phyloP scores from a whole-genome alignment of 352 stramenopile species.

The Globisporangium iwayamae region DNA sequence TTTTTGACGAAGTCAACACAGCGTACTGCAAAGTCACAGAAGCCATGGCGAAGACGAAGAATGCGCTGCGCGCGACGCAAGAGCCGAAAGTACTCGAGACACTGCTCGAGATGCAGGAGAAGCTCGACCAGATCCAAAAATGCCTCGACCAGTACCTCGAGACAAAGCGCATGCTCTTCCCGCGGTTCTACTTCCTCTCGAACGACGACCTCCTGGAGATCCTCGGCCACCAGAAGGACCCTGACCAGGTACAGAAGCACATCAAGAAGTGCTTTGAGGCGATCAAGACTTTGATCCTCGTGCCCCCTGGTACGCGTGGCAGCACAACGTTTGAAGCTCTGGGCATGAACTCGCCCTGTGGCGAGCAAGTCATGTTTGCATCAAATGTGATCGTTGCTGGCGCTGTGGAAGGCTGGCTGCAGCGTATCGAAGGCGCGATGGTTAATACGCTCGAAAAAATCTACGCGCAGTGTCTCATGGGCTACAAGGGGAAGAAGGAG shows the following conservation, averaged over 20 bases:
- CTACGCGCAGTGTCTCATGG: constrained; percentile 79
- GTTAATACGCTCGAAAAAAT: constrained; percentile 82
- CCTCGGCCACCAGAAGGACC: constrained; percentile 83
- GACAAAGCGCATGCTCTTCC: constrained; percentile 86
- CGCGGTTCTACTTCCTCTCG: constrained; percentile 87
- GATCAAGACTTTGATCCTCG: constrained; percentile 77
- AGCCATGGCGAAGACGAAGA: constrained; percentile 73
- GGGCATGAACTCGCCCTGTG: constrained; percentile 88
- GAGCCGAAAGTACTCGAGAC: constrained; percentile 53
- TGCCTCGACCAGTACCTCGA: constrained; percentile 86
- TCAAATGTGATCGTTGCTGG: constrained; percentile 87
- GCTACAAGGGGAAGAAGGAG: constrained; percentile 92
- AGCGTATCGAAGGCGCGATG: constrained; percentile 84
- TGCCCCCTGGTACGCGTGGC: constrained; percentile 55
- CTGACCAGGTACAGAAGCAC: constrained; percentile 87
- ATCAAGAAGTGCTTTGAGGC: constrained; percentile 92
- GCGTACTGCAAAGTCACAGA: constrained; percentile 75
- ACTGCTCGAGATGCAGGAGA: constrained; percentile 80
- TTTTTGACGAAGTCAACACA: constrained; percentile 88
- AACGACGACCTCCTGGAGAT: constrained; percentile 88
- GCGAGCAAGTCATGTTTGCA: constrained; percentile 82
- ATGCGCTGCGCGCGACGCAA: constrained; percentile 69
- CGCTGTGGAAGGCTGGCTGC: constrained; percentile 89
- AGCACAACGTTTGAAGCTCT: constrained; percentile 88
- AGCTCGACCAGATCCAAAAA: constrained; percentile 86